A percentile compares a stretch with the other conserved stretches of the same genome.
These are phyloP conservation scores for Backusella macrospora DNA, from an alignment of 192 early-diverging fungal genomes.

Conservation along the genomic window DNA sequence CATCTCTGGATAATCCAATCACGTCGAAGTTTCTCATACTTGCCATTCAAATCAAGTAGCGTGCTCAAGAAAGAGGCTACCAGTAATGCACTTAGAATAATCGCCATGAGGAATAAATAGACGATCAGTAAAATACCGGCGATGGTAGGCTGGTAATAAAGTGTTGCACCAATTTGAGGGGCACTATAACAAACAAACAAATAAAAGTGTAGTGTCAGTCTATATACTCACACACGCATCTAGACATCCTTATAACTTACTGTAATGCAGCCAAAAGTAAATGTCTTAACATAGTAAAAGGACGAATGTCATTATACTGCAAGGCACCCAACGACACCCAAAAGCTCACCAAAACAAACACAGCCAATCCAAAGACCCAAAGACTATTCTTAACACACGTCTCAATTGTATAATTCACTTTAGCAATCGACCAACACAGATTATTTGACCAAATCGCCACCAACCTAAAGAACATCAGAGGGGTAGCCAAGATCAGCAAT, in stretches of 20 bases:
- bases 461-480: slow-evolving; percentile 26
- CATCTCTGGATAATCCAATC: neutral
- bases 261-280: slow-evolving; percentile 40
- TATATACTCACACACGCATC: no score
- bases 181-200: slow-evolving; percentile 27
- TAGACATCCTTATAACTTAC: slow-evolving; percentile 25
- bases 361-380: slow-evolving; percentile 25
- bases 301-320: slow-evolving; percentile 30
- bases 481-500: slow-evolving; percentile 20
- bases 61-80: slow-evolving; percentile 35
- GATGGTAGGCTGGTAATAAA: slow-evolving; percentile 30
- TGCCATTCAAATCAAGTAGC: slow-evolving; percentile 12
- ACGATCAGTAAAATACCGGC: slow-evolving; percentile 28
- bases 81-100: slow-evolving; percentile 26
- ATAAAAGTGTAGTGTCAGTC: neutral
- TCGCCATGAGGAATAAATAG: slow-evolving; percentile 35
- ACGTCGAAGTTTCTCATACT: neutral
- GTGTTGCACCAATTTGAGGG: slow-evolving; percentile 37
- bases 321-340: slow-evolving; percentile 35
- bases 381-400: slow-evolving; percentile 21
- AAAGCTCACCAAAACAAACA: slow-evolving; percentile 27
- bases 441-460: slow-evolving; percentile 8
- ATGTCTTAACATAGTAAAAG: slow-evolving; percentile 25
- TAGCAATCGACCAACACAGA: slow-evolving; percentile 23
- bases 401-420: slow-evolving; percentile 19